phyloP scores from a whole-genome alignment of 352 stramenopile species.

The Phytophthora constricta region DNA sequence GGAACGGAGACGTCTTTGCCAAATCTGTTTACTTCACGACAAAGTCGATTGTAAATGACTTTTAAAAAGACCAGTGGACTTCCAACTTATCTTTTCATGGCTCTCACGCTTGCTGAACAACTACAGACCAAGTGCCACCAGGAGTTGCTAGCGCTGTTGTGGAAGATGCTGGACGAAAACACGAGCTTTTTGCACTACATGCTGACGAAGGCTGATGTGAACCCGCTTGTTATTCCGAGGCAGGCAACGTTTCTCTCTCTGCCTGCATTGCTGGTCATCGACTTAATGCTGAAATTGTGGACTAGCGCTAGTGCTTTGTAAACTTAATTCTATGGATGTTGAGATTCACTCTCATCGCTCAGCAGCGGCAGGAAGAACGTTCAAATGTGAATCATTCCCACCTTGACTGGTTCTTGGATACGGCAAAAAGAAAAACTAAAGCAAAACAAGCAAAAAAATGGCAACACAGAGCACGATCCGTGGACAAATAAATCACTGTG shows the following conservation, averaged over 20 bases:
- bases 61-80: constrained; percentile 89
- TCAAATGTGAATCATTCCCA: constrained; percentile 98
- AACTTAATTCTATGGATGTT: too few species aligned
- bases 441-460: too few species aligned
- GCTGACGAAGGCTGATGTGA: constrained; percentile 95
- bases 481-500: too few species aligned
- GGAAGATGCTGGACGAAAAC: constrained; percentile 99
- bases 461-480: too few species aligned
- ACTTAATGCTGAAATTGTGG: too few species aligned
- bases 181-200: constrained; percentile 94
- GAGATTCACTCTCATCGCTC: constrained; percentile 96
- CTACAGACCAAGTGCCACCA: constrained; percentile 97
- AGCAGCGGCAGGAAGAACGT: constrained; percentile 98
- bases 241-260: too few species aligned
- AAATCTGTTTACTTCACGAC: too few species aligned
- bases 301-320: too few species aligned
- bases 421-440: constrained; percentile 94
- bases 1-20: too few species aligned
- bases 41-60: too few species aligned
- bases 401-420: constrained; percentile 92
- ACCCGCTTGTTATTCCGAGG: constrained; percentile 85
- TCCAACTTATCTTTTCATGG: constrained; percentile 93
- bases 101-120: constrained; percentile 98
- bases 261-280: too few species aligned
- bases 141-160: constrained; percentile 97